Conservation (phyloP, 352 stramenopile species). For the Globisporangium parvum region DNA sequence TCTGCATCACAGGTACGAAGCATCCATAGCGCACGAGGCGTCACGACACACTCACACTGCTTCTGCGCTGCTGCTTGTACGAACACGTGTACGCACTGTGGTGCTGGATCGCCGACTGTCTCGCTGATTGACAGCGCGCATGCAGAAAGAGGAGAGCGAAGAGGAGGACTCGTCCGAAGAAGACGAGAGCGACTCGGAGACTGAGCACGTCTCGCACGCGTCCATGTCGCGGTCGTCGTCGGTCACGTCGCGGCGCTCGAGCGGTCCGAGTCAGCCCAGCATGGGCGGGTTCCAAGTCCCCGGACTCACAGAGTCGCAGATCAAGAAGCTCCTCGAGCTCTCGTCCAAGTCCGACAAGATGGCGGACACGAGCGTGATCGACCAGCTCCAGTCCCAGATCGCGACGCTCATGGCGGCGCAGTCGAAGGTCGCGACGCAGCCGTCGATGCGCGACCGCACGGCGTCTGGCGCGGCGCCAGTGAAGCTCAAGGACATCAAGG, state of each 20-base stretch:
- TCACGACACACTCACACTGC: background rate
- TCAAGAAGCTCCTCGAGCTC: constrained; percentile 65
- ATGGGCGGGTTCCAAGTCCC: constrained; percentile 30
- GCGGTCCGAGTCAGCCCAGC: background rate
- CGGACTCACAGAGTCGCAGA: constrained; percentile 49
- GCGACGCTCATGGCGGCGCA: constrained; percentile 55
- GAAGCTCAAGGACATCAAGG: constrained; percentile 72
- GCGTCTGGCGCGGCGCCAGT: constrained; percentile 28
- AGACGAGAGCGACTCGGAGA: constrained; percentile 73
- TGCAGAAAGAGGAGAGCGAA: constrained; percentile 54
- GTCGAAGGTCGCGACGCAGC: constrained; percentile 18
- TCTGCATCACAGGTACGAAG: constrained; percentile 54
- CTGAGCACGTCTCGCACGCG: constrained; percentile 33
- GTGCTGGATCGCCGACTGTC: background rate
- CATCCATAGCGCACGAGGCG: background rate
- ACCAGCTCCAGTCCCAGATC: constrained; percentile 69
- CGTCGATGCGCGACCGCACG: constrained; percentile 19
- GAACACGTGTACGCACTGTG: too few species aligned
- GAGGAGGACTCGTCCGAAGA: constrained; percentile 51
- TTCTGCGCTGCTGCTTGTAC: background rate
- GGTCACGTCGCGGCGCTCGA: constrained; percentile 9
- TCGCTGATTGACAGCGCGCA: constrained; percentile 23
- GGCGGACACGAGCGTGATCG: constrained; percentile 38
- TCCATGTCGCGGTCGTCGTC: constrained; percentile 14
- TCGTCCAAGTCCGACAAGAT: constrained; percentile 49